These are phyloP conservation scores for Starmerella kuoi DNA, from an alignment of 805 yeast species.

Conservation along the genomic window DNA sequence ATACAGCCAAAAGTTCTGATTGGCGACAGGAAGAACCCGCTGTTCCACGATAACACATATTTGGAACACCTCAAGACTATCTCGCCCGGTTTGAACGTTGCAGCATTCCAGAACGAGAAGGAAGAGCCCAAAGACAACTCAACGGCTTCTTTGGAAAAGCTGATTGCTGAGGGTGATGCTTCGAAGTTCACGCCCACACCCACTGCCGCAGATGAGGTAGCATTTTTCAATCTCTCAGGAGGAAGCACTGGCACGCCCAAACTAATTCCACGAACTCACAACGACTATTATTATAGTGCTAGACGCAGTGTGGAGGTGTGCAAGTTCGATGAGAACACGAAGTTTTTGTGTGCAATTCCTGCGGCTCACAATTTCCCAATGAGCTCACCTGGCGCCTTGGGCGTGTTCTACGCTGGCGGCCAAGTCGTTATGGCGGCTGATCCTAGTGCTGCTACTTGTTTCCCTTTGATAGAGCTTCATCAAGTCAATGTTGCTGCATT, in stretches of 20 bases:
- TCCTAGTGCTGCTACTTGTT: conserved; percentile 12
- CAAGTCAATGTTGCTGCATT: conserved; percentile 13
- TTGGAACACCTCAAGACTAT: conserved; percentile 3
- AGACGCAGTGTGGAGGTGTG: conserved; percentile 13
- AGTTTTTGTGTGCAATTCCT: conserved; percentile 12
- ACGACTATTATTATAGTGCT: conserved; percentile 17
- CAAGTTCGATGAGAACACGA: conserved; percentile 2
- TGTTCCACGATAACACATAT: conserved; percentile 9
- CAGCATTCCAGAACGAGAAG: conserved; percentile 2
- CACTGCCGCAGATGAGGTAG: conserved; percentile 12
- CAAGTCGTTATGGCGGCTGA: conserved; percentile 11
- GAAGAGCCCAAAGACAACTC: no score
- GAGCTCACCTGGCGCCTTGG: conserved; percentile 18
- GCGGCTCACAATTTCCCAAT: conserved; percentile 17
- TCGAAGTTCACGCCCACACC: background rate
- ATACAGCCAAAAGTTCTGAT: conserved; percentile 13
- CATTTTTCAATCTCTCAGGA: conserved; percentile 15
- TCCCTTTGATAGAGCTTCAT: conserved; percentile 12
- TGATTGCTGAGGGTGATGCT: background rate
- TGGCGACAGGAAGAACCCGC: conserved; percentile 13
- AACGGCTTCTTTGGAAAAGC: background rate
- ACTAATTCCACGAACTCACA: conserved; percentile 17
- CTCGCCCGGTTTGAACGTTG: background rate
- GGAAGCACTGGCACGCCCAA: conserved; percentile 17
- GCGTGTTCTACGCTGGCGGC: conserved; percentile 13